Percentiles rank a stretch among this genome's conserved stretches.
Conservation (phyloP, 495 filamentous ascomycete species). For the Staphylotrichum longicolle region DNA sequence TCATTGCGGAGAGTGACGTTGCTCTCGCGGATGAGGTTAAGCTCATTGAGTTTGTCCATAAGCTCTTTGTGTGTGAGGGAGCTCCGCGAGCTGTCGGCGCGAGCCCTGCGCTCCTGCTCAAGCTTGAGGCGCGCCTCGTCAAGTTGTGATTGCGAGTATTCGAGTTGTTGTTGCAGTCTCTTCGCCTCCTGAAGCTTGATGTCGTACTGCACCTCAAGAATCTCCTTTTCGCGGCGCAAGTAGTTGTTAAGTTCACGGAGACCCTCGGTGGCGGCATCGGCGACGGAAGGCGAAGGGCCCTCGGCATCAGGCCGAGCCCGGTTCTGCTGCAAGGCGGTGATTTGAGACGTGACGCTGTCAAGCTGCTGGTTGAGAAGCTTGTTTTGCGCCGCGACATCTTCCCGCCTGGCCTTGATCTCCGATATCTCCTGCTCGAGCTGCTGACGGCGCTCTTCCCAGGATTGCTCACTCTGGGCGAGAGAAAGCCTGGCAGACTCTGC, state of each 20-base stretch:
- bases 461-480: constrained; percentile 75
- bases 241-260: constrained; percentile 87
- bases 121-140: constrained; percentile 84
- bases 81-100: constrained; percentile 66
- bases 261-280: constrained; percentile 59
- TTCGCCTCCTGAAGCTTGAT: constrained; percentile 81
- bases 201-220: constrained; percentile 91
- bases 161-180: constrained; percentile 82
- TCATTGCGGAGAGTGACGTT: constrained; percentile 84
- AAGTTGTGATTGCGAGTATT: constrained; percentile 79
- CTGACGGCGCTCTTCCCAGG: constrained; percentile 77
- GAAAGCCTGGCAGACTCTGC: constrained; percentile 77
- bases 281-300: constrained; percentile 37
- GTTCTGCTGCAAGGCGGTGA: constrained; percentile 70
- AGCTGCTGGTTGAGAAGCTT: constrained; percentile 83
- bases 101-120: constrained; percentile 77
- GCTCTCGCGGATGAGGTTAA: constrained; percentile 93
- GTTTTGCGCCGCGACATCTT: constrained; percentile 82
- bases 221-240: constrained; percentile 94
- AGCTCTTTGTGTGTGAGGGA: constrained; percentile 79
- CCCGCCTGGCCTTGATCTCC: constrained; percentile 72
- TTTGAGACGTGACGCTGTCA: constrained; percentile 74
- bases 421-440: constrained; percentile 78
- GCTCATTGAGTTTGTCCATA: constrained; percentile 88
- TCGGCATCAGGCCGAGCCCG: constrained; percentile 55